Evolutionary conservation across 2,329 filamentous ascomycete genomes (phyloP).

Genomic region (Torrubiella hemipterigena): DNA sequence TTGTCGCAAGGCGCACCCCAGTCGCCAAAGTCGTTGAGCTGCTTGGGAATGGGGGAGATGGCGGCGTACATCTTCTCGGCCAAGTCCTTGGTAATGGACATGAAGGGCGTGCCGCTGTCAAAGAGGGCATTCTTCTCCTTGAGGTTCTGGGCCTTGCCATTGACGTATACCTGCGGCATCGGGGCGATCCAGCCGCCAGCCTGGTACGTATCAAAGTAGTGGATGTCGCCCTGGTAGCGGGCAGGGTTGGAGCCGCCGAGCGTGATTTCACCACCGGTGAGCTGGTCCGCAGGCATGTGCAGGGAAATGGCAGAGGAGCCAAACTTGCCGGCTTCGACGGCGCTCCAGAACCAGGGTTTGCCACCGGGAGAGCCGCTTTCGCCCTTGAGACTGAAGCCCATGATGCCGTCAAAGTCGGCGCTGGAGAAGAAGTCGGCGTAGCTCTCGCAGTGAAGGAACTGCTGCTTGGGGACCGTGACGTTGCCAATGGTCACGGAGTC

Average conservation of each 20-base stretch:
- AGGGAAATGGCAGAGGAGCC: conserved; percentile 16
- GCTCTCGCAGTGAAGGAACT: conserved; percentile 17
- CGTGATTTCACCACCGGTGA: conserved; percentile 15
- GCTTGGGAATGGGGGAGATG: conserved; percentile 16
- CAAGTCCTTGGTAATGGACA: conserved; percentile 16
- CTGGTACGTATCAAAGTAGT: conserved; percentile 12
- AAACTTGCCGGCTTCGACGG: conserved; percentile 13
- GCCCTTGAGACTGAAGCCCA: conserved; percentile 15
- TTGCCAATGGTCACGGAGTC: conserved; percentile 17
- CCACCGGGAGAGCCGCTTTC: conserved; percentile 7
- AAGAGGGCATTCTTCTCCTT: conserved; percentile 12
- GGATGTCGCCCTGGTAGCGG: conserved; percentile 16
- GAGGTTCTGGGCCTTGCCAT: conserved; percentile 9
- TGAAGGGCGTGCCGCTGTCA: conserved; percentile 19
- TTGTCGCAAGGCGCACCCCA: conserved; percentile 21
- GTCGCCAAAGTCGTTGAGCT: conserved; percentile 15
- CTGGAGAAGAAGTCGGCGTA: conserved; percentile 15
- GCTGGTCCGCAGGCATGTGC: conserved; percentile 12
- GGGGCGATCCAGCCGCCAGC: conserved; percentile 7
- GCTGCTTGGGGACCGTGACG: conserved; percentile 11
- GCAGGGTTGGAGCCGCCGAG: conserved; percentile 18
- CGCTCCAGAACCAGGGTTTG: conserved; percentile 15
- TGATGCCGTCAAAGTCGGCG: conserved; percentile 17
- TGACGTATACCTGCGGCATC: conserved; percentile 12
- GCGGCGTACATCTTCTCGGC: conserved; percentile 16